Evolutionary conservation across 1,139 yeast species (phyloP), one percentile per base, ranked within the genome.

Genomic region (Pichia sp.): DNA sequence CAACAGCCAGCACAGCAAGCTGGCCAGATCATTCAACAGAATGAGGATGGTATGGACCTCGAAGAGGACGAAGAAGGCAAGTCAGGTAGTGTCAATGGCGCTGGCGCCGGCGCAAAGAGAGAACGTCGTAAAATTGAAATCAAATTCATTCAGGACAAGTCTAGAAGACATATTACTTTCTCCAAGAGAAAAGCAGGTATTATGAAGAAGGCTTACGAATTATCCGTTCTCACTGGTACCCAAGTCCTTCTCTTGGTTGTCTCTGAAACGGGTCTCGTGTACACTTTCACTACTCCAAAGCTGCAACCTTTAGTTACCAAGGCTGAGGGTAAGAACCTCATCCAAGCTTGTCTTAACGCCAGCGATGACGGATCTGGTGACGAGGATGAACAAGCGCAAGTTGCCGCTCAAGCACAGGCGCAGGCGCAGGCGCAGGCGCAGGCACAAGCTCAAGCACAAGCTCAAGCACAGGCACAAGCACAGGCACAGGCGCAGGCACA

Each of bases 141-240:
- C 62, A 86, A 87, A 67, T 91, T 91, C 57, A 91, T 91, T 55
- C 95, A 88, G 63, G 96, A 91, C 63, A 91, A 91, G 65, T 85
- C 96, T 22, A 79, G 97, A 61, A 86, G 98, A 56, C 98, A 91
- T 63, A 91, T 91, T 51, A 91, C 98, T 20, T 91, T 91, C 55
- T 85, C 96, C 37, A 91, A 91, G 67, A 83, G 98, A 63, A 88
- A 91, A 64, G 97, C 96, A 29, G 98, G 98, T 47, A 91, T 91
- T 54, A 91, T 91, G 98, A 91, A 91, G 66, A 91, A 82, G 67
- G 98, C 98, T 14, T 91, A 91, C 63, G 98, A 91, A 60, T 72
- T 91, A 49, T 81, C 94, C 19, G 97, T 93, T 34, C 72, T 91
- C 51, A 91, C 98, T 9, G 98, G 98, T 35, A 91, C 97, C 29